Evolutionary conservation across 75 land plant species (phyloP).

Genomic region (Pseudotsuga menziesii): DNA sequence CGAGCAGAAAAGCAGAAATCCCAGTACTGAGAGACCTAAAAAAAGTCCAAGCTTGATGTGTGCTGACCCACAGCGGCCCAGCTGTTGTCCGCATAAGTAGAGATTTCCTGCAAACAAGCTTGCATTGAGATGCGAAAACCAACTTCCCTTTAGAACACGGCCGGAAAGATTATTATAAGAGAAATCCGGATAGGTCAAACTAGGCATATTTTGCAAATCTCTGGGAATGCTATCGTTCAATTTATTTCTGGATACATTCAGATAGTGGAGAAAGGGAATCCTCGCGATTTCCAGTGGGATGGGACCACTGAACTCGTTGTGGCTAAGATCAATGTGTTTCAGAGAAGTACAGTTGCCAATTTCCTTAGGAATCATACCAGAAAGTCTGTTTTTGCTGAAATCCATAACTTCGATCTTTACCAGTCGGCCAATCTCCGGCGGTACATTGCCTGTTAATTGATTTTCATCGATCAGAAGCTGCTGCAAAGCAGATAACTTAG

Average conservation of each 20-base stretch:
- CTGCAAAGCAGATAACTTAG: conserved; percentile 15
- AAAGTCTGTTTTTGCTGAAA: conserved; percentile 18
- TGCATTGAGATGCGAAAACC: conserved; percentile 13
- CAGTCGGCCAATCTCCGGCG: conserved; percentile 29
- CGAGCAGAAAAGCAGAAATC: conserved; percentile 17
- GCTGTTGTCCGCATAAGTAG: conserved; percentile 32
- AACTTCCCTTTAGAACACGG: conserved; percentile 6
- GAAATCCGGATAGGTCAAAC: conserved; percentile 29
- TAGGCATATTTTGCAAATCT: conserved; percentile 12
- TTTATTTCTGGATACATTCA: conserved; percentile 28
- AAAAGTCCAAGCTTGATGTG: not conserved
- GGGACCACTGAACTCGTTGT: conserved; percentile 23
- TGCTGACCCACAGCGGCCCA: not conserved
- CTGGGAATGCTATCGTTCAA: conserved; percentile 28
- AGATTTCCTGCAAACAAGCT: conserved; percentile 39
- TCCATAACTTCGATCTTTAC: conserved; percentile 11
- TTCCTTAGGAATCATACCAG: conserved; percentile 23
- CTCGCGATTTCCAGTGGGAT: conserved; percentile 21
- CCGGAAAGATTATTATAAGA: conserved; percentile 50
- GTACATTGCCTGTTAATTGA: conserved; percentile 19
- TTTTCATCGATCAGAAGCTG: conserved; percentile 18
- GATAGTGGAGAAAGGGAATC: conserved; percentile 18
- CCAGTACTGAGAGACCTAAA: conserved; percentile 33
- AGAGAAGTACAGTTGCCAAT: conserved; percentile 26
- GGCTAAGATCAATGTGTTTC: conserved; percentile 24